phyloP scores from a whole-genome alignment of 2,329 filamentous ascomycete species.

The Neonectria coccinea region DNA sequence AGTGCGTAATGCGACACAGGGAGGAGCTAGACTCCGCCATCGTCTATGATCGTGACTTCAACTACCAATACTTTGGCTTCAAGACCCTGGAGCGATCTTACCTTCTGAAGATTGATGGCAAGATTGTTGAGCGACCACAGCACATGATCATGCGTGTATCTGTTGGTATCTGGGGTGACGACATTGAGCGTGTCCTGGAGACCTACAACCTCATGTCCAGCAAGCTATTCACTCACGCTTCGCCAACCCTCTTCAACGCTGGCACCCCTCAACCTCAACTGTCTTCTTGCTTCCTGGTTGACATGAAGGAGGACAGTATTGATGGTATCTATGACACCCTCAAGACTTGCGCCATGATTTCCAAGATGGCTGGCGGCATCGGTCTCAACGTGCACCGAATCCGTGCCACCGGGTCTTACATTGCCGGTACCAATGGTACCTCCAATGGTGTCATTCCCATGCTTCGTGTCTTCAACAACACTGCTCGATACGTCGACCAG shows the following conservation, averaged over 20 bases:
- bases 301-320: constrained; percentile 99
- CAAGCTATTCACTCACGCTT: constrained; percentile 98
- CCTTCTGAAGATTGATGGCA: constrained; percentile 92
- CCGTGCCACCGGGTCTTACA: constrained; percentile 96
- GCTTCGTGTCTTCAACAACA: constrained; percentile 99
- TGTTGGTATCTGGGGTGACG: constrained; percentile 94
- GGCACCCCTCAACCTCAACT: constrained; percentile 95
- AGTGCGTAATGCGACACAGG: constrained; percentile 93
- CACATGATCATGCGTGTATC: constrained; percentile 99
- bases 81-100: constrained; percentile 99
- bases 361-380: constrained; percentile 98
- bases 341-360: constrained; percentile 99
- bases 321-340: constrained; percentile 99
- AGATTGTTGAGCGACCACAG: constrained; percentile 96
- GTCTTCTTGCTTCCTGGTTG: constrained; percentile 97
- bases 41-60: constrained; percentile 99
- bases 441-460: constrained; percentile 98
- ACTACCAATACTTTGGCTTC: constrained; percentile 99
- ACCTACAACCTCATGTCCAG: constrained; percentile 99
- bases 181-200: constrained; percentile 94
- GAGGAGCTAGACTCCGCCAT: constrained; percentile 99
- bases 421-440: constrained; percentile 96
- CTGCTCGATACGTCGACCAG: constrained; percentile 97
- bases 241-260: constrained; percentile 97
- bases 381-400: constrained; percentile 97